Conservation (phyloP, 2,329 filamentous ascomycete genomes). For the Magnaporthiopsis poae region DNA sequence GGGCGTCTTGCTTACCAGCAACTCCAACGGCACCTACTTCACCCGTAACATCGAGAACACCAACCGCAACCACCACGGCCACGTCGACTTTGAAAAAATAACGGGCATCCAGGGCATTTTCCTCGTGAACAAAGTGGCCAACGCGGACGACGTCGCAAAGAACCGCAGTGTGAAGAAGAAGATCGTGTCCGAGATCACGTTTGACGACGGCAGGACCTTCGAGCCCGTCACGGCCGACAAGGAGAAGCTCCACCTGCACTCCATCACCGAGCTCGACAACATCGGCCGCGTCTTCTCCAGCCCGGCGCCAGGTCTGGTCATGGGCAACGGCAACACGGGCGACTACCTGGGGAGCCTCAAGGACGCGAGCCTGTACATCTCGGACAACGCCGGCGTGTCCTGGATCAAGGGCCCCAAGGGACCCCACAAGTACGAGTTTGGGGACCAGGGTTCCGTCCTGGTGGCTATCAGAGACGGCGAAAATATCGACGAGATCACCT, state of each 20-base stretch:
- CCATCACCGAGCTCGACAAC: constrained; percentile 75
- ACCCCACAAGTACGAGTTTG: constrained; percentile 92
- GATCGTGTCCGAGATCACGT: constrained; percentile 74
- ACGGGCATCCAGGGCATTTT: constrained; percentile 85
- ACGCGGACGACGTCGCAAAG: constrained; percentile 64
- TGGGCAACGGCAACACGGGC: constrained; percentile 89
- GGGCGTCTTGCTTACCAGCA: constrained; percentile 87
- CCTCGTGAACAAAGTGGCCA: constrained; percentile 79
- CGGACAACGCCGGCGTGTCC: constrained; percentile 77
- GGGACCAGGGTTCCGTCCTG: constrained; percentile 81
- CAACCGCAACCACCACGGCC: constrained; percentile 65
- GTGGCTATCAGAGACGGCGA: constrained; percentile 71
- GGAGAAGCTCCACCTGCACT: constrained; percentile 70
- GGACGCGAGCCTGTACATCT: constrained; percentile 75
- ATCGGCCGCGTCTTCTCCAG: constrained; percentile 84
- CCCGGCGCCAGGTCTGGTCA: constrained; percentile 81
- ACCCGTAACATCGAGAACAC: constrained; percentile 85
- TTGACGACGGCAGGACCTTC: constrained; percentile 88
- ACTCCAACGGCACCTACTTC: constrained; percentile 95
- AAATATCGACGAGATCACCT: constrained; percentile 49
- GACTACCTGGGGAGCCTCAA: constrained; percentile 58
- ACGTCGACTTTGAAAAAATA: constrained; percentile 93
- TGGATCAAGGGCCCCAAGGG: constrained; percentile 70
- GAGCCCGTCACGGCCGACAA: constrained; percentile 58
- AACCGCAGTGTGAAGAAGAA: constrained; percentile 48